Conservation (phyloP, 2,329 filamentous ascomycete species). For the Amylocarpus encephaloides region DNA sequence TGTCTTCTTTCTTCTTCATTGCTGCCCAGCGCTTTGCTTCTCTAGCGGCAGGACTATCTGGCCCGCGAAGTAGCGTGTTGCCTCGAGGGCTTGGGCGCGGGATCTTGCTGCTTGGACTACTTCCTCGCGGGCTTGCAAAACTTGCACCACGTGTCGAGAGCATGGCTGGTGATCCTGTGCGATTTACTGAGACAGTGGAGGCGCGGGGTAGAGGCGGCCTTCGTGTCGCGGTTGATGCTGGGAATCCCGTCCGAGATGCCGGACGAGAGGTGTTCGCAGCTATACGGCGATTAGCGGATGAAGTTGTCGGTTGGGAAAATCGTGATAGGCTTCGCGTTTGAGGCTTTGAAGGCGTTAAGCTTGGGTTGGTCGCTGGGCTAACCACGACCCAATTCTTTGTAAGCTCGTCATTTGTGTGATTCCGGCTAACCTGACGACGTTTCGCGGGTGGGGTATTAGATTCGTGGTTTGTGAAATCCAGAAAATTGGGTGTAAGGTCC, state of each 20-base stretch:
- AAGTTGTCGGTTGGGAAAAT: constrained; percentile 25
- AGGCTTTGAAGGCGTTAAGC: constrained; percentile 11
- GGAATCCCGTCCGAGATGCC: constrained; percentile 24
- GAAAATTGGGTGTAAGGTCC: constrained; percentile 39
- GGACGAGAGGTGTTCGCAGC: constrained; percentile 14
- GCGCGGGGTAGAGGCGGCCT: constrained; percentile 30
- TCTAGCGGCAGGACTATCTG: constrained; percentile 36
- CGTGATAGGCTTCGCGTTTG: constrained; percentile 14
- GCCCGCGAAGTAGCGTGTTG: background rate
- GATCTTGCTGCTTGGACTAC: constrained; percentile 22
- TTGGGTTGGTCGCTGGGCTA: constrained; percentile 9
- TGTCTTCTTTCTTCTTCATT: constrained; percentile 65
- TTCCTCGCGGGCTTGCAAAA: constrained; percentile 45
- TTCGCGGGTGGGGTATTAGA: constrained; percentile 40
- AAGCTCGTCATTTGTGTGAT: constrained; percentile 45
- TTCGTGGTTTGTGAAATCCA: constrained; percentile 33
- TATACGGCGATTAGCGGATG: constrained; percentile 18
- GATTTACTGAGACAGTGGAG: constrained; percentile 33
- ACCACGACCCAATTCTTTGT: constrained; percentile 69
- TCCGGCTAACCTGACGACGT: constrained; percentile 39
- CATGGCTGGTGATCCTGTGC: constrained; percentile 40
- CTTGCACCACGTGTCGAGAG: constrained; percentile 43
- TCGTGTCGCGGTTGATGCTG: constrained; percentile 6
- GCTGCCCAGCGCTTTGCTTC: constrained; percentile 71
- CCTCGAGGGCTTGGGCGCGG: constrained; percentile 13